Evolutionary conservation across 306 rosid genomes (phyloP).

Genomic region (Quercus ilex): DNA sequence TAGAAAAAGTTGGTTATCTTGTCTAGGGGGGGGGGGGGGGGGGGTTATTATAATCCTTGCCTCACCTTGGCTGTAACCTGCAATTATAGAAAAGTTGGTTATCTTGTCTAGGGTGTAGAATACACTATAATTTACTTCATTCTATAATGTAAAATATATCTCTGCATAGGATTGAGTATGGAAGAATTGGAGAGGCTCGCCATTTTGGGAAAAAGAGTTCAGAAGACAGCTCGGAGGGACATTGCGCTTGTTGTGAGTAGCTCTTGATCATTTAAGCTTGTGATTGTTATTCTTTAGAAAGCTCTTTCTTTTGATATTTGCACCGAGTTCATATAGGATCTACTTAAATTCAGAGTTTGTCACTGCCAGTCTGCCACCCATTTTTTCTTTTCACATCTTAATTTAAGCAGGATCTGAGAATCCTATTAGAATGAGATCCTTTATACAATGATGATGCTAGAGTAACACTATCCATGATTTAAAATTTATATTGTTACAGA

Average conservation of each 20-base stretch:
- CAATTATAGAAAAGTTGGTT: not conserved
- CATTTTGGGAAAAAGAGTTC: conserved; percentile 64
- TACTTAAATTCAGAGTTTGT: not conserved
- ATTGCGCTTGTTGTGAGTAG: conserved; percentile 83
- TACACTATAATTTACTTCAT: not conserved
- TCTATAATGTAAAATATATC: not conserved
- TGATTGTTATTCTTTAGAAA: not conserved
- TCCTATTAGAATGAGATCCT: not conserved
- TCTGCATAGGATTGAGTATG: conserved; percentile 56
- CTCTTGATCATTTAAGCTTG: not conserved
- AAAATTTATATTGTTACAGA: not conserved
- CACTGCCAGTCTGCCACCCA: not conserved
- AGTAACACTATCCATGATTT: not conserved
- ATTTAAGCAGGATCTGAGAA: not conserved
- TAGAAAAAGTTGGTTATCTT: not conserved
- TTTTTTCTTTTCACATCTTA: not conserved
- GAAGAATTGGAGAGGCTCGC: conserved; percentile 82
- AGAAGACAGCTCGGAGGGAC: conserved; percentile 92
- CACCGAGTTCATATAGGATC: not conserved
- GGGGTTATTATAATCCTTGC: too few species aligned
- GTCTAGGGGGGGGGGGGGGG: not conserved
- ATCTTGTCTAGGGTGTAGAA: conserved; percentile 1
- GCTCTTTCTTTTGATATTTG: not conserved
- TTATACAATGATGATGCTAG: not conserved
- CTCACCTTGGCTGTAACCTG: too few species aligned